A percentile compares a stretch with the other conserved stretches of the same genome.
phyloP scores from a whole-genome alignment of 2,329 filamentous ascomycete species.

The Paecilomyces variotii region DNA sequence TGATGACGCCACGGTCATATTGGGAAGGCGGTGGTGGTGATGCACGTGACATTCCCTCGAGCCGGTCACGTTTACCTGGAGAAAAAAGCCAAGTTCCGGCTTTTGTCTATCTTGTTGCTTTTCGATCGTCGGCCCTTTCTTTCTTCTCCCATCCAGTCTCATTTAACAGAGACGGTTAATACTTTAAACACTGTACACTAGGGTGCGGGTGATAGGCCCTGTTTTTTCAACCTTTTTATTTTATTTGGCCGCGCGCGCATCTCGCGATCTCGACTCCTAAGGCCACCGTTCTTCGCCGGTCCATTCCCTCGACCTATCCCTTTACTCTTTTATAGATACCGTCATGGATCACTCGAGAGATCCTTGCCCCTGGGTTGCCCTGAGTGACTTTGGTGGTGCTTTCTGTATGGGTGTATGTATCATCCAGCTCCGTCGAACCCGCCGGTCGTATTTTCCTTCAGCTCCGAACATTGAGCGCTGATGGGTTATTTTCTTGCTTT shows the following conservation, averaged over 20 bases:
- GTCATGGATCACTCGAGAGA: conserved; percentile 91
- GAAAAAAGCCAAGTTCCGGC: background rate
- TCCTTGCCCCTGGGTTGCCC: conserved; percentile 91
- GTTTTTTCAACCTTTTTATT: background rate
- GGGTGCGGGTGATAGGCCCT: background rate
- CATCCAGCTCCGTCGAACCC: conserved; percentile 3
- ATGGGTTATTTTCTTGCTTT: conserved; percentile 21
- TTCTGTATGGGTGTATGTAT: conserved; percentile 86
- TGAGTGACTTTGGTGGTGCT: conserved; percentile 96
- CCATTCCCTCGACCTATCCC: background rate
- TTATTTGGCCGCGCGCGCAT: background rate
- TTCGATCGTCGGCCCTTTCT: background rate
- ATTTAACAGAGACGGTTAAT: background rate
- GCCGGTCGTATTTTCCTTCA: background rate
- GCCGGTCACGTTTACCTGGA: background rate
- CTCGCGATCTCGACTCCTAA: background rate
- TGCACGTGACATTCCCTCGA: background rate
- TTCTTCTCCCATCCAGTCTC: background rate
- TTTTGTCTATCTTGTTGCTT: conserved; percentile 1
- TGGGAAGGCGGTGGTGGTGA: background rate
- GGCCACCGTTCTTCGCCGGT: background rate
- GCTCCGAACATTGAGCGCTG: conserved; percentile 4
- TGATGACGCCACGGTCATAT: background rate
- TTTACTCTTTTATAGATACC: background rate
- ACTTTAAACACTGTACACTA: background rate